Evolutionary conservation across 495 filamentous ascomycete genomes (phyloP).

Genomic region (Penicillium flavigenum): DNA sequence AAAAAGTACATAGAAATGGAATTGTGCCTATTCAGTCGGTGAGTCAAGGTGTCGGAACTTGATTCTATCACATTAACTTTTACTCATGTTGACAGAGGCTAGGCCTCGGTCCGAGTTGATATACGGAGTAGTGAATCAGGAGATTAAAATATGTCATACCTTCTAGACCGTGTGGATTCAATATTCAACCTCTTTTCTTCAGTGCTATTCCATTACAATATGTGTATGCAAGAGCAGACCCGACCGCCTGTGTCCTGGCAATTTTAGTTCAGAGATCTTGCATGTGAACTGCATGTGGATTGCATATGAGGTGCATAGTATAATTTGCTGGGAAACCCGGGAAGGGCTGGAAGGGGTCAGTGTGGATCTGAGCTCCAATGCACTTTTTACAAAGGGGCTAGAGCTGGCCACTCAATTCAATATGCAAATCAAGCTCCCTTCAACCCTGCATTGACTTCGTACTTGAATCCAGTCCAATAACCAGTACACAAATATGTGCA

Average conservation of each 20-base stretch:
- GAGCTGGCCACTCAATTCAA: neutral
- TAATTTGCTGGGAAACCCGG: constrained; percentile 22
- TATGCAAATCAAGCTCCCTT: neutral
- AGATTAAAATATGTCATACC: constrained; percentile 1
- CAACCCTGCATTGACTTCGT: neutral
- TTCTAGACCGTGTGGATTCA: neutral
- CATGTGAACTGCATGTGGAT: constrained; percentile 27
- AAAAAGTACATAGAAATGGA: neutral
- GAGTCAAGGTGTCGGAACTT: constrained; percentile 4
- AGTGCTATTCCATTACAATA: neutral
- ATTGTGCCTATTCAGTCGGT: constrained; percentile 5
- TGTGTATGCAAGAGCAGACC: constrained; percentile 12
- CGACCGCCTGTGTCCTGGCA: constrained; percentile 17
- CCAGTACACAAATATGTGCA: constrained; percentile 4
- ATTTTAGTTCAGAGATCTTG: constrained; percentile 27
- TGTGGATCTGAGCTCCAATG: constrained; percentile 6
- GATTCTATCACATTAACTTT: neutral
- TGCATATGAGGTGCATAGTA: constrained; percentile 15
- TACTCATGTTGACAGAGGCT: neutral
- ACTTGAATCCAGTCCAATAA: neutral
- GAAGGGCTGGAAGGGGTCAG: constrained; percentile 8
- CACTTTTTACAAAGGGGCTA: neutral
- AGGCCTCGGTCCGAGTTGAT: neutral
- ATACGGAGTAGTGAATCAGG: neutral
- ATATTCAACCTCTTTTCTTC: constrained; percentile 1